Percentiles rank a stretch among this genome's conserved stretches.
Conservation (phyloP, 768 basidiomycete species). For the Dioszegia hungarica region DNA sequence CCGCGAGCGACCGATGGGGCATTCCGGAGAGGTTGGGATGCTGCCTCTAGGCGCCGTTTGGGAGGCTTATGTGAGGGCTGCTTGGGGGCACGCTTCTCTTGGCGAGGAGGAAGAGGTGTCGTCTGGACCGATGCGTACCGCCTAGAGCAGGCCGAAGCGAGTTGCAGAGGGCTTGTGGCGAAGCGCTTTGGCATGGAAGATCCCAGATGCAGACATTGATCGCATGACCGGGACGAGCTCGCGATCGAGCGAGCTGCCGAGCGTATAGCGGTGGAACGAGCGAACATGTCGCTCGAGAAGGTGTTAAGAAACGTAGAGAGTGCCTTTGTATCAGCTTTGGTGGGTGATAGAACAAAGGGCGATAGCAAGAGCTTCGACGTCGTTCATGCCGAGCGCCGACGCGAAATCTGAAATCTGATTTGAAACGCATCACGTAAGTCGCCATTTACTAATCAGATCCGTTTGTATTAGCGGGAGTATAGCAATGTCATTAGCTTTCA, state of each 20-base stretch:
- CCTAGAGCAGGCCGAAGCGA: not conserved
- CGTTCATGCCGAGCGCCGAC: too few relatives aligned
- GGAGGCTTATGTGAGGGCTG: slow-evolving; percentile 42
- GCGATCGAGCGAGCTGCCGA: not conserved
- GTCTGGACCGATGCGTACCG: not conserved
- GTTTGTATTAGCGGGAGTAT: not conserved
- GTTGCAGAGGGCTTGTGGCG: not conserved
- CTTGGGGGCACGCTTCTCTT: slow-evolving; percentile 7
- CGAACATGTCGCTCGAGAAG: not conserved
- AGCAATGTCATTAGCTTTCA: not conserved
- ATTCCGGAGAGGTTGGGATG: slow-evolving; percentile 75
- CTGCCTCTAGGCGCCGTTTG: slow-evolving; percentile 70
- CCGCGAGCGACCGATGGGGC: slow-evolving; percentile 82
- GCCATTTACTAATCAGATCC: not conserved
- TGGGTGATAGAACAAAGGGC: too few relatives aligned
- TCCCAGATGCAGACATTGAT: not conserved
- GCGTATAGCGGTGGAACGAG: not conserved
- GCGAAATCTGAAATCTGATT: not conserved
- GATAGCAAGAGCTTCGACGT: too few relatives aligned
- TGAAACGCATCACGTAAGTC: slow-evolving; percentile 2
- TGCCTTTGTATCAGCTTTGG: too few relatives aligned
- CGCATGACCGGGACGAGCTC: not conserved
- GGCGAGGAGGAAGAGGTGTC: not conserved
- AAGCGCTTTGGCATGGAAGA: too few relatives aligned
- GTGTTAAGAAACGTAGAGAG: not conserved